Evolutionary conservation across 495 filamentous ascomycete genomes (phyloP), one percentile per base, ranked within the genome.

Genomic region (Platismatia glauca): DNA sequence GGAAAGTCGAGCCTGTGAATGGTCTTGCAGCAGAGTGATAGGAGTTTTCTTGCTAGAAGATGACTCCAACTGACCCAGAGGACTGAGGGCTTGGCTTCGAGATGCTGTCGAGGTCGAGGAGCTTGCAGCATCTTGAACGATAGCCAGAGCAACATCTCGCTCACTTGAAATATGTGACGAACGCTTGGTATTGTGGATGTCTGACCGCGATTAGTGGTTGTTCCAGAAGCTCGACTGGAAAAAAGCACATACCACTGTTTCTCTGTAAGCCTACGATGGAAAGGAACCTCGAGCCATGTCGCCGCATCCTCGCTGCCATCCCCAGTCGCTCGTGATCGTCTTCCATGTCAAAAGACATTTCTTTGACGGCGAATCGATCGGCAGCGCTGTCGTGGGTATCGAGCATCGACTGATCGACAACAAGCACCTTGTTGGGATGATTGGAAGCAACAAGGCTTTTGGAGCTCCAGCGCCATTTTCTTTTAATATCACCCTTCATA

Each of bases 241-340:
- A 29, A 31, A 16, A 52, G 24, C n/a, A 16, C 61, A 50, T 67
- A 75, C 71, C 63, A 44, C 56, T 61, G 29, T 50, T 67, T 35
- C 62, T 70, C 43, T 70, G 67, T 46, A 74, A 59, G 13, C 76
- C 68, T 46, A 80, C 58, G 27, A 72, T 66, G 20, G 73, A 76
- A 31, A 80, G 60, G 33, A 79, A 60, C 57, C 66, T 76, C 16
- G 76, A 77, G 41, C 76, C 73, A 57, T 70, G 71, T 58, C 71
- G 64, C 53, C 68, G 67, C 31, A 76, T 60, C 35, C 69, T 69
- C 6, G 64, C 69, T 33, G 62, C 67, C 35, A 67, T 37, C 9
- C 58, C 61, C 20, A 37, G 35, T 44, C 27, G 37, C 16, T 37
- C 24, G 41, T 31, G 52, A 37, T 53, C 59, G 18, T 67, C 55